These are phyloP conservation scores for Claviceps africana DNA, from an alignment of 2,329 filamentous ascomycete genomes.

Conservation along the genomic window DNA sequence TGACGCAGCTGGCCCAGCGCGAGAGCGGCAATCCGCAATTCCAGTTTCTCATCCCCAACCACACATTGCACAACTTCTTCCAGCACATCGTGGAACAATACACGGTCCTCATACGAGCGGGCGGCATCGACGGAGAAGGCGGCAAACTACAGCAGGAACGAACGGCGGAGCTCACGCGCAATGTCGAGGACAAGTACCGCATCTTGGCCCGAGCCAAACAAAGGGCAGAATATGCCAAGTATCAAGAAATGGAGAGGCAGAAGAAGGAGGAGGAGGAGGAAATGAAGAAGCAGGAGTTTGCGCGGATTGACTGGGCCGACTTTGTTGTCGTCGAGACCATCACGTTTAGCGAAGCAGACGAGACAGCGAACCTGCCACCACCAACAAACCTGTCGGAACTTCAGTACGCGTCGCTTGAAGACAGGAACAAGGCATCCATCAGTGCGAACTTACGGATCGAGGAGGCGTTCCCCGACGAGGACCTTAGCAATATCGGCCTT, in stretches of 20 bases:
- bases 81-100: conserved; percentile 88
- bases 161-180: conserved; percentile 57
- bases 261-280: conserved; percentile 82
- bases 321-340: conserved; percentile 95
- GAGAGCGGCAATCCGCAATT: conserved; percentile 90
- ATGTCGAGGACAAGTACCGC: conserved; percentile 65
- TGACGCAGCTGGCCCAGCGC: conserved; percentile 77
- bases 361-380: conserved; percentile 71
- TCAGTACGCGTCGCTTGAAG: conserved; percentile 86
- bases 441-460: conserved; percentile 74
- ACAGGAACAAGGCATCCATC: conserved; percentile 83
- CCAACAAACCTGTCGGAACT: conserved; percentile 83
- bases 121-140: conserved; percentile 50
- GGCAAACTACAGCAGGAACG: conserved; percentile 60
- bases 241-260: conserved; percentile 69
- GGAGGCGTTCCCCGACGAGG: conserved; percentile 80
- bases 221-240: conserved; percentile 76
- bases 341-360: conserved; percentile 77
- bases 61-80: conserved; percentile 94
- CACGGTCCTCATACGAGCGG: conserved; percentile 57
- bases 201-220: conserved; percentile 70
- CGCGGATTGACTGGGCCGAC: conserved; percentile 94
- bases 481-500: conserved; percentile 33
- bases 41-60: conserved; percentile 87
- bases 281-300: conserved; percentile 60